Conservation (phyloP, 129 eudicot species). For the Flaveria ramosissima region DNA sequence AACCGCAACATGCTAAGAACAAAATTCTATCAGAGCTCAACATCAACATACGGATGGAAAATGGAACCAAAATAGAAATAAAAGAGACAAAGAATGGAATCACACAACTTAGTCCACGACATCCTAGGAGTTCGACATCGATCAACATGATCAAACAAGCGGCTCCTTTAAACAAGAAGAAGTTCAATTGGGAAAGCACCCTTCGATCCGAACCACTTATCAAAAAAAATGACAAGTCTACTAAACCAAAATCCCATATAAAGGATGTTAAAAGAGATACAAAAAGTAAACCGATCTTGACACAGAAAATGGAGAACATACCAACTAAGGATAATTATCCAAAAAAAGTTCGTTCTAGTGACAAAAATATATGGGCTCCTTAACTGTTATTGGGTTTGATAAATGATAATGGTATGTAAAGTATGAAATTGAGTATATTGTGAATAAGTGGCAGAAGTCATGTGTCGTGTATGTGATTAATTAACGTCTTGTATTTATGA, state of each 20-base stretch:
- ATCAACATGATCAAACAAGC: constrained; percentile 1
- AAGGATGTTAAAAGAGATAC: background rate
- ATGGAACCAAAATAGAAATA: constrained; percentile 58
- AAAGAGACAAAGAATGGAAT: constrained; percentile 55
- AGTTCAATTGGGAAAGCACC: constrained; percentile 60
- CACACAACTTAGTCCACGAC: background rate
- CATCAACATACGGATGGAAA: constrained; percentile 68
- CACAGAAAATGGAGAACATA: constrained; percentile 20
- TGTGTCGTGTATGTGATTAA: background rate
- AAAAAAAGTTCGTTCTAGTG: constrained; percentile 10
- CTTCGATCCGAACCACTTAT: constrained; percentile 54
- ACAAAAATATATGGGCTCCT: constrained; percentile 3
- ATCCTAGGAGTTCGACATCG: constrained; percentile 9
- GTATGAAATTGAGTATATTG: constrained; percentile 9
- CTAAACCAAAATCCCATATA: background rate
- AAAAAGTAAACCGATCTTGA: constrained; percentile 3
- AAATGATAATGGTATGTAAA: background rate
- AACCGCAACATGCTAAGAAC: constrained; percentile 17
- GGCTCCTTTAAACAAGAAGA: constrained; percentile 15
- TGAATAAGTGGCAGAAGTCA: constrained; percentile 4
- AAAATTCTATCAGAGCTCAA: constrained; percentile 50
- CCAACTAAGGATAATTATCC: background rate
- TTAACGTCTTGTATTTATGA: background rate
- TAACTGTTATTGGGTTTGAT: background rate
- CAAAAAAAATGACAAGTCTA: background rate